Conservation (phyloP, 257 asterid genomes). For the Gentiana macrophylla region DNA sequence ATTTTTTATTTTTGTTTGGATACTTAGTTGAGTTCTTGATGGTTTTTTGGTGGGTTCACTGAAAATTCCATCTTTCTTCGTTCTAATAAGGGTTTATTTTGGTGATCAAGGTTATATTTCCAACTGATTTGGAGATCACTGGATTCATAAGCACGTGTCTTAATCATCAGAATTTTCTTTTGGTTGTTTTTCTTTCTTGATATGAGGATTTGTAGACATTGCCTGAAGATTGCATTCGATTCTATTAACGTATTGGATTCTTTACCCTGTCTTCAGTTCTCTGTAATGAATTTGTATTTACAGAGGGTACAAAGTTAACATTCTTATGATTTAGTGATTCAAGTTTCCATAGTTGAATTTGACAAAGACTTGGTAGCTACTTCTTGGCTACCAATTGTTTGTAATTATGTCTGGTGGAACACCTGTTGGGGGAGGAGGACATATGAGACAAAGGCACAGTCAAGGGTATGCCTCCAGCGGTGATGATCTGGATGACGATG, state of each 20-base stretch:
- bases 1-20: slow-evolving; percentile 2
- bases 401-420: slow-evolving; percentile 48
- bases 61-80: slow-evolving; percentile 9
- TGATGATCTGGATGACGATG: slow-evolving; percentile 63
- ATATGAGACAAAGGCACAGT: slow-evolving; percentile 50
- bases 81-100: slow-evolving; percentile 13
- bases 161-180: slow-evolving; percentile 4
- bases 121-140: slow-evolving; percentile 3
- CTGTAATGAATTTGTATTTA: slow-evolving; percentile 2
- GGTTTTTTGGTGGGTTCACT: slow-evolving; percentile 17
- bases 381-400: slow-evolving; percentile 2
- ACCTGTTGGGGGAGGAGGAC: slow-evolving; percentile 38
- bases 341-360: slow-evolving; percentile 8
- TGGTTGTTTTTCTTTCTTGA: not conserved
- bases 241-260: slow-evolving; percentile 7
- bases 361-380: slow-evolving; percentile 4
- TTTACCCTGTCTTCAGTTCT: slow-evolving; percentile 3
- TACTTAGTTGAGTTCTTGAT: slow-evolving; percentile 16
- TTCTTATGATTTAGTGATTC: not conserved
- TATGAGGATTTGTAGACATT: slow-evolving; percentile 6
- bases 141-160: slow-evolving; percentile 11
- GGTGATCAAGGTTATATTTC: slow-evolving; percentile 6
- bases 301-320: not conserved
- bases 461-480: slow-evolving; percentile 55
- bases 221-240: not conserved